These are phyloP conservation scores for Acacia acuminata DNA, from an alignment of 306 rosid genomes.

Conservation along the genomic window DNA sequence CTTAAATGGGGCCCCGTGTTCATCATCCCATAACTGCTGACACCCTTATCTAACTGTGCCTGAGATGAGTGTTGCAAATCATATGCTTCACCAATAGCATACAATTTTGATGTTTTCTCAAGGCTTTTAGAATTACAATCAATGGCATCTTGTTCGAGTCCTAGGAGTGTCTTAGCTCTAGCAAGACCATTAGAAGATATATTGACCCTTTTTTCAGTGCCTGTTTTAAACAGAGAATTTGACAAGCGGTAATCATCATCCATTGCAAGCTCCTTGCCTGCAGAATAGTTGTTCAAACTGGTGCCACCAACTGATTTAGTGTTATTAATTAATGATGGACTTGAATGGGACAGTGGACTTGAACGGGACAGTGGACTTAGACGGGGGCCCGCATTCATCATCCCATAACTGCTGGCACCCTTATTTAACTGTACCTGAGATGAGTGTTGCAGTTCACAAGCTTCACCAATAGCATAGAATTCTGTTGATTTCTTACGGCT, in stretches of 20 bases:
- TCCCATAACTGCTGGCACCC: constrained; percentile 26
- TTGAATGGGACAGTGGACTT: constrained; percentile 37
- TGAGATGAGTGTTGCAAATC: constrained; percentile 22
- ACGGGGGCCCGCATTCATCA: constrained; percentile 20
- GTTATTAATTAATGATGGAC: constrained; percentile 22
- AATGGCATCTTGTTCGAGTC: constrained; percentile 41
- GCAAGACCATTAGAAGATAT: constrained; percentile 66
- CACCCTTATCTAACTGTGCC: constrained; percentile 28
- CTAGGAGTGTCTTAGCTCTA: constrained; percentile 75
- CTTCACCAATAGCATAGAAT: constrained; percentile 10
- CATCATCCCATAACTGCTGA: constrained; percentile 20
- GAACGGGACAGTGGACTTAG: constrained; percentile 35
- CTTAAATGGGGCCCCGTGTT: constrained; percentile 26
- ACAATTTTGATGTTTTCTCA: constrained; percentile 20
- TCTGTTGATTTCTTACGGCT: constrained; percentile 30
- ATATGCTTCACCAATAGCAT: constrained; percentile 15
- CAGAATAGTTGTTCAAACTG: constrained; percentile 19
- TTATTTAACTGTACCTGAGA: constrained; percentile 25
- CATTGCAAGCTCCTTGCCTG: constrained; percentile 47
- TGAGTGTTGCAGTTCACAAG: constrained; percentile 16
- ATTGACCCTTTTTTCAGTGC: constrained; percentile 72
- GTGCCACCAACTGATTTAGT: constrained; percentile 20
- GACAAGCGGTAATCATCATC: constrained; percentile 44
- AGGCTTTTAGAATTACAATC: constrained; percentile 37
- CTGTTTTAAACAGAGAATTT: constrained; percentile 77